Percentiles rank a stretch among this genome's conserved stretches.
These are phyloP conservation scores for Podila epigama DNA, from an alignment of 192 early-diverging fungal species.

Conservation along the genomic window DNA sequence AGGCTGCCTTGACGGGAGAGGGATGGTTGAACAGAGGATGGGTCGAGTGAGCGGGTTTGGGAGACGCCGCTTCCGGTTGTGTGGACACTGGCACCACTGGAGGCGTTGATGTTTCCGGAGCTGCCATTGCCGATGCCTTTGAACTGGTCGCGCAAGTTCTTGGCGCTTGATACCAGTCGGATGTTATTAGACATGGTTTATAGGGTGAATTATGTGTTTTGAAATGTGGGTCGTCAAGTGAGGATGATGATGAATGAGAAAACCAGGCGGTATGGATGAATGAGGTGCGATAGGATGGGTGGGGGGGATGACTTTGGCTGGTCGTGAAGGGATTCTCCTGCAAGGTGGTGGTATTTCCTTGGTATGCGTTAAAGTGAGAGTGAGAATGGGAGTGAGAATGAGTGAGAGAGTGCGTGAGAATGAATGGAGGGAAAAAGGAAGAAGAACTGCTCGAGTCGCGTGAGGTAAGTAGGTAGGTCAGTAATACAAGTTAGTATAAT, in stretches of 20 bases:
- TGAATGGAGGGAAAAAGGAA: too few species aligned
- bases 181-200: conserved; percentile 20
- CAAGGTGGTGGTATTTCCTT: background rate
- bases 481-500: background rate
- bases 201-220: background rate
- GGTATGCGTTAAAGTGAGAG: background rate
- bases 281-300: background rate
- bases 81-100: conserved; percentile 12
- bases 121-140: background rate
- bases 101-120: background rate
- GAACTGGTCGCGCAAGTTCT: conserved; percentile 33
- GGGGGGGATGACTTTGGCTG: background rate
- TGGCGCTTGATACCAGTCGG: conserved; percentile 33
- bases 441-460: too few species aligned
- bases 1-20: conserved; percentile 21
- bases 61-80: conserved; percentile 10
- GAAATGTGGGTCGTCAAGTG: too few species aligned
- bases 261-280: background rate
- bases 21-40: conserved; percentile 4
- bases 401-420: too few species aligned
- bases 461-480: background rate
- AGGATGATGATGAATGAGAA: too few species aligned
- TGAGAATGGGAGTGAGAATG: too few species aligned
- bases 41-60: conserved; percentile 11
- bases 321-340: background rate